These are phyloP conservation scores for Clausena lansium DNA, from an alignment of 345 rosid species.

Conservation along the genomic window DNA sequence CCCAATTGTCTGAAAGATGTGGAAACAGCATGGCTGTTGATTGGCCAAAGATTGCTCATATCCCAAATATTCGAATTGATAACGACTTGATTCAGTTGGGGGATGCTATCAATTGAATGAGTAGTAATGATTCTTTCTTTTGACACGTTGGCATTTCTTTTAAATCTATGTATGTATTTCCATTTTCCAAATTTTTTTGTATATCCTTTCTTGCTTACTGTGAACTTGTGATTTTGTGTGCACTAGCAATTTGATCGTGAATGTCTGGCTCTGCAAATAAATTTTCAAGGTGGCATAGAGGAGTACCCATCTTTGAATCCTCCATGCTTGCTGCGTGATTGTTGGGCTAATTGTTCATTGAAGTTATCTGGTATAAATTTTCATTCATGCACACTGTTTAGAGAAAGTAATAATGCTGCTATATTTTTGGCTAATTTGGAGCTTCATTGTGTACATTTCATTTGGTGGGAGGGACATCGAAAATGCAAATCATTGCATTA, in stretches of 20 bases:
- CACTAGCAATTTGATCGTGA: background rate
- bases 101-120: background rate
- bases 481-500: too few species aligned
- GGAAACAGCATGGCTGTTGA: background rate
- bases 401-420: too few species aligned
- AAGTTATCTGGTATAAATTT: too few species aligned
- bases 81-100: background rate
- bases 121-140: background rate
- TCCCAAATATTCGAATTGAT: background rate
- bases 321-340: too few species aligned
- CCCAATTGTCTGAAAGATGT: background rate
- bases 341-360: too few species aligned
- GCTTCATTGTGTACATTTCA: too few species aligned
- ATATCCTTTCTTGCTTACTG: background rate
- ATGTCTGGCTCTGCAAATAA: background rate
- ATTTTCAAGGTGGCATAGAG: too few species aligned
- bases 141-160: background rate
- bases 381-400: too few species aligned
- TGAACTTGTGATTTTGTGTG: background rate
- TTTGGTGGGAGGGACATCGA: too few species aligned
- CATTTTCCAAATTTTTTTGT: background rate
- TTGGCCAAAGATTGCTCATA: slow-evolving; percentile 3
- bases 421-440: too few species aligned
- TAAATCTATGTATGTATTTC: background rate
- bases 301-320: too few species aligned